Base-by-base conservation (phyloP, 345 rosid genomes). In the Eucalyptus paniculata region DNA sequence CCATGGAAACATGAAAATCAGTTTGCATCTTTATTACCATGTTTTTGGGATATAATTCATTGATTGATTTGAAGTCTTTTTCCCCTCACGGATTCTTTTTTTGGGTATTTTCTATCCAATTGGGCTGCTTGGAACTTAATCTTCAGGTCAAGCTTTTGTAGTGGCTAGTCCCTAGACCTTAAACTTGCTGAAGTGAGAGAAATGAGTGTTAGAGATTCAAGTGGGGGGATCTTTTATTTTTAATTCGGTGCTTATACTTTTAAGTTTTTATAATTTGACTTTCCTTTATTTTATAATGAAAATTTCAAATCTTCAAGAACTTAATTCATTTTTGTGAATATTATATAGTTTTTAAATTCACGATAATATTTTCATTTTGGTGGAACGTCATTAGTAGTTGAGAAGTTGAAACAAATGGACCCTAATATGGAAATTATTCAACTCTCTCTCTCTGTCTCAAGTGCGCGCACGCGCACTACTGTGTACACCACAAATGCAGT, bases 391-490 rank as follows among this genome's bases (percentile, higher is more conserved):
- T 77, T 37, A 77, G 47, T 77, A 37, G 45, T 37, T 77, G 7
- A 72, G 28, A 37, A 19, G 26, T 72, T 72, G 81, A 69, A 32
- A 69, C 21, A 32, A 32, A 32, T 69, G 81, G 80, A 67, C 6
- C 80, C 40, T 2, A 32, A 32, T 4, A 32, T 67, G 80, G 81
- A 69, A 69, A 69, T 67, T 37, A 69, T 69, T 69, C 40, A 32
- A 17, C 42, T 17, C 40, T 16, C 24, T 67, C 80, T 32, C 81
- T 67, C 80, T 32, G 18, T 58, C 67, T 58, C 67, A 16, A 21
- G 44, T n/a, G n/a, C 2, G 2, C 4, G 0, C 0, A 2, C 8
- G 1, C 16, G 7, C 47, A 6, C 47, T 77, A 21, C 28, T 37
- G 45, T 2, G 8, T 23, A 11, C 83, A 37, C 47, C 28, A 5